Conservation (phyloP, 192 early-diverging fungal genomes). For the Cetraspora pellucida region DNA sequence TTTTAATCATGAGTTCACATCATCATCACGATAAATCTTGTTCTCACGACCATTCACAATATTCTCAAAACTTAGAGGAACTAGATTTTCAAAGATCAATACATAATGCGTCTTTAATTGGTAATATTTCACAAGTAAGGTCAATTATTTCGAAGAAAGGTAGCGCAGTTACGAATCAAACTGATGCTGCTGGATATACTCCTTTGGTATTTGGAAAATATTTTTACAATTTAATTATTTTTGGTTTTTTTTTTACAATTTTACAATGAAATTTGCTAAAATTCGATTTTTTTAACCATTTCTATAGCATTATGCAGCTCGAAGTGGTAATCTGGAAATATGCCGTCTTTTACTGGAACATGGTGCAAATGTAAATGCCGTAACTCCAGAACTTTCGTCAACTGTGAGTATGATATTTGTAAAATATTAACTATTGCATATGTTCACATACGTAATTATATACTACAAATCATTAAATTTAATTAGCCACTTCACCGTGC, state of each 20-base stretch:
- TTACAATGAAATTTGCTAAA: neutral
- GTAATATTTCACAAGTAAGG: neutral
- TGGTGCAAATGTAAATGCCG: constrained; percentile 4
- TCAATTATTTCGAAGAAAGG: constrained; percentile 24
- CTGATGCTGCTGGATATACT: constrained; percentile 19
- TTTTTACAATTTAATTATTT: too few species aligned
- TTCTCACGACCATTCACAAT: neutral
- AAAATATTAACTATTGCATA: too few species aligned
- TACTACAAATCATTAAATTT: neutral
- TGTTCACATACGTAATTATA: neutral
- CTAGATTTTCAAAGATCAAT: constrained; percentile 27
- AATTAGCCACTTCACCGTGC: constrained; percentile 24
- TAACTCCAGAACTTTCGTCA: constrained; percentile 26
- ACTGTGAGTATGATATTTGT: constrained; percentile 11
- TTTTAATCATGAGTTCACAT: neutral
- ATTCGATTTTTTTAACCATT: neutral
- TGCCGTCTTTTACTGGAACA: constrained; percentile 20
- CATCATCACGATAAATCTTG: neutral
- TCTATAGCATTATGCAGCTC: constrained; percentile 21
- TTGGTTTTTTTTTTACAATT: neutral
- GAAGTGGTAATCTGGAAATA: constrained; percentile 15
- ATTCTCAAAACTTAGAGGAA: constrained; percentile 14
- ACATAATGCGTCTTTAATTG: constrained; percentile 23
- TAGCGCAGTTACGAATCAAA: neutral
- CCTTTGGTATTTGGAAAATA: constrained; percentile 13